Base-by-base conservation (phyloP, 1,139 yeast genomes). In the Debaryomycetaceae sp. region DNA sequence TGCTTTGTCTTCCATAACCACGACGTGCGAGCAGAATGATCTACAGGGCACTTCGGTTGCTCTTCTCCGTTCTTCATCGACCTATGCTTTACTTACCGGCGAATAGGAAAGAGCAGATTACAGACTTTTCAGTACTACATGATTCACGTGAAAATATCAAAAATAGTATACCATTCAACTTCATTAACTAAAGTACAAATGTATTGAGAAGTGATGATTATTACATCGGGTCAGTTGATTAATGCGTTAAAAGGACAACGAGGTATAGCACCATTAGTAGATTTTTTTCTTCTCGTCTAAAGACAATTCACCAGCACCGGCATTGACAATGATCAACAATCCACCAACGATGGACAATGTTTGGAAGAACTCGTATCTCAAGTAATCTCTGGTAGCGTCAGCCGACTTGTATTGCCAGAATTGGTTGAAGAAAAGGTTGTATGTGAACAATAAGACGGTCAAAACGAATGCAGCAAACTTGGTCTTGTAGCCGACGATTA, bases 201-300 rank as follows among this genome's bases (percentile, higher is more conserved):
- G 31, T 27, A 27, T 27, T 27, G 31, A 11, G 31, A 4, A 8
- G 8, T 27, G 31, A 27, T 27, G 31, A 27, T 11, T 7, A 8
- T 11, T 6, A 36, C 13, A 36, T 36, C 38, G 5, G 20, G 11
- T 36, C 38, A 36, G 9, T 11, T 14, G 6, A 14, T 20, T 24
- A 9, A 36, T 14, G 38, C 38, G 24, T 36, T 4, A 22, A 14
- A 4, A 6, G 31, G 24, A 22, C 33, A 20, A 6, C 24, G 22
- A 22, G 14, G 29, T 7, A 22, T 23, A 22, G 33, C 22, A 24
- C 23, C 37, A 40, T 66, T 66, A 91, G 63, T 87, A 91, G 51
- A 88, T 86, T 75, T 93, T 93, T 75, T 93, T 91, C 86, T 93
- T 93, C 68, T 90, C 97, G 63, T 93, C 99, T 50, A 93, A 73